Percentiles rank a stretch among this genome's conserved stretches.
Evolutionary conservation across 129 eudicot species (phyloP).

Genomic region (Flaveria sonorensis): DNA sequence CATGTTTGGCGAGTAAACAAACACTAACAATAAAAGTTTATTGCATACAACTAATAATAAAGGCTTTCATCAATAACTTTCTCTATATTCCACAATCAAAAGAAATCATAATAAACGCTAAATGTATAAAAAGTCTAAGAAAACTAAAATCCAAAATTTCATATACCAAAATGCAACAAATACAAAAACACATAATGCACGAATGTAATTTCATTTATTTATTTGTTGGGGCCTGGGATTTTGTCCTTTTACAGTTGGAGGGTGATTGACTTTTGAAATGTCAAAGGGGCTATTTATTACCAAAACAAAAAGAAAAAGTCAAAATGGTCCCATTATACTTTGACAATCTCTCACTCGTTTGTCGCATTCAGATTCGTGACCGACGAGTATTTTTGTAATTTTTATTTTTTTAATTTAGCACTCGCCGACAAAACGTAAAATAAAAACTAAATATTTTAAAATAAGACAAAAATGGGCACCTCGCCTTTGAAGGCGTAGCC

Average conservation of each 20-base stretch:
- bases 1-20: too few relatives aligned
- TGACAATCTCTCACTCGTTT: constrained; percentile 23
- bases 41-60: too few relatives aligned
- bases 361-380: constrained; percentile 24
- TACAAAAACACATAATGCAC: neutral
- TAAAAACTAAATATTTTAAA: too few relatives aligned
- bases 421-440: constrained; percentile 34
- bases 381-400: constrained; percentile 19
- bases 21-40: too few relatives aligned
- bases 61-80: too few relatives aligned
- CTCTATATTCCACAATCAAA: neutral
- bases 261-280: constrained; percentile 64
- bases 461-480: too few relatives aligned
- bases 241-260: constrained; percentile 17
- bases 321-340: constrained; percentile 28
- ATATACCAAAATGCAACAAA: constrained; percentile 4
- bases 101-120: neutral
- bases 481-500: too few relatives aligned
- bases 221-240: neutral
- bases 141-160: neutral
- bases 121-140: neutral
- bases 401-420: neutral
- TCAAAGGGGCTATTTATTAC: constrained; percentile 45
- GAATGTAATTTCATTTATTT: constrained; percentile 4
- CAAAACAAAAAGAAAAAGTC: constrained; percentile 30